Conservation (phyloP, 106 monocot species). For the Dioscorea alata region DNA sequence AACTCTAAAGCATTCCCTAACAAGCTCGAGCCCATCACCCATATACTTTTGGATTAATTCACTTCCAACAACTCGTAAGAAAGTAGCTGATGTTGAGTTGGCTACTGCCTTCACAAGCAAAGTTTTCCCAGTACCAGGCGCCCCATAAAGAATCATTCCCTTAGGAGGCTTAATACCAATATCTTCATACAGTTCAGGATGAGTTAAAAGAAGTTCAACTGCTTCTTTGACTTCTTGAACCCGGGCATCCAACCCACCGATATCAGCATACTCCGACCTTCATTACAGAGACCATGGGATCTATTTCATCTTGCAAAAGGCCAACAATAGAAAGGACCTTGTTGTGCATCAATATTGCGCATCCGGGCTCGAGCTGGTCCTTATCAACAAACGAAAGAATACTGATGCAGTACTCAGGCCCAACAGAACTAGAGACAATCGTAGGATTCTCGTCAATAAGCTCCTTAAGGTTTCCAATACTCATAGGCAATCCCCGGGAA, state of each 20-base stretch:
- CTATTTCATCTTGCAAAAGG: slow-evolving; percentile 93
- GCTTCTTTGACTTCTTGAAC: slow-evolving; percentile 98
- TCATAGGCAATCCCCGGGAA: slow-evolving; percentile 88
- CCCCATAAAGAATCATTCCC: slow-evolving; percentile 95
- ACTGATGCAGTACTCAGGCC: slow-evolving; percentile 93
- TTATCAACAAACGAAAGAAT: slow-evolving; percentile 97
- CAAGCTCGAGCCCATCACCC: slow-evolving; percentile 94
- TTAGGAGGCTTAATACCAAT: slow-evolving; percentile 95
- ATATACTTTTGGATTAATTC: slow-evolving; percentile 95
- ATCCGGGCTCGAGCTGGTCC: slow-evolving; percentile 97
- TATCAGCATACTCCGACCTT: slow-evolving; percentile 98
- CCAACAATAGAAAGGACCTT: slow-evolving; percentile 98
- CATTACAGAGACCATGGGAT: slow-evolving; percentile 98
- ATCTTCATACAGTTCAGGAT: slow-evolving; percentile 96
- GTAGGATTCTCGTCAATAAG: slow-evolving; percentile 97
- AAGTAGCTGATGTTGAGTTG: slow-evolving; percentile 94
- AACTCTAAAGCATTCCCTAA: slow-evolving; percentile 93
- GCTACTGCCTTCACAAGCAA: slow-evolving; percentile 95
- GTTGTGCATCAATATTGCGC: slow-evolving; percentile 97
- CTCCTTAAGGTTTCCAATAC: slow-evolving; percentile 95
- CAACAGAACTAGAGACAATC: slow-evolving; percentile 90
- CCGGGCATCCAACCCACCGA: slow-evolving; percentile 92
- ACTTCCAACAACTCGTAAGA: slow-evolving; percentile 94
- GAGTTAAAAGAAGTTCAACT: slow-evolving; percentile 92
- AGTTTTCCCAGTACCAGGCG: slow-evolving; percentile 95